Percentiles rank a stretch among this genome's conserved stretches.
phyloP scores from a whole-genome alignment of 139 green algal species.

The Parachlorella kessleri region DNA sequence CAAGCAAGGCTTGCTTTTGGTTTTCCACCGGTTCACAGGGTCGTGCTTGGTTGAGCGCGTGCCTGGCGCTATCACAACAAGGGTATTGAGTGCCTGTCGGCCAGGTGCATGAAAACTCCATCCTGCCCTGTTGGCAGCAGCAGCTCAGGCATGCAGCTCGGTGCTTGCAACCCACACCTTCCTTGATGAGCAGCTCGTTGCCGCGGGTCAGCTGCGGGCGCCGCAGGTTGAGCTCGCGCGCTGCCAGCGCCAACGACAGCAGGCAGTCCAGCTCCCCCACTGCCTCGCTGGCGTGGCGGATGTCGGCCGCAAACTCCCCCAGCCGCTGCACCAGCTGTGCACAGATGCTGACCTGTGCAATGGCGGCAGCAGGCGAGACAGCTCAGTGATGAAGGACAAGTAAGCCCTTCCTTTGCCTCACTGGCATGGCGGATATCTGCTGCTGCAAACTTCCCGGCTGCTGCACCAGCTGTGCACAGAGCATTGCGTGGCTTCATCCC shows the following conservation, averaged over 20 bases:
- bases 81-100: too few species aligned
- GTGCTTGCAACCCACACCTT: conserved; percentile 39
- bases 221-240: conserved; percentile 52
- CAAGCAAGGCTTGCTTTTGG: not conserved
- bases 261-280: conserved; percentile 86
- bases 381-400: too few species aligned
- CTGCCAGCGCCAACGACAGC: conserved; percentile 62
- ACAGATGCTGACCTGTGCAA: not conserved
- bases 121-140: too few species aligned
- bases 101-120: too few species aligned
- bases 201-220: conserved; percentile 59
- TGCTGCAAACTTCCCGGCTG: too few species aligned
- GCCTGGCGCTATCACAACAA: too few species aligned
- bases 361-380: too few species aligned
- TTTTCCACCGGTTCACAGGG: not conserved
- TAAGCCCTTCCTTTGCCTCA: too few species aligned
- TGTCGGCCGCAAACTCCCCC: conserved; percentile 21
- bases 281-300: conserved; percentile 47
- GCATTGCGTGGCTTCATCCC: too few species aligned
- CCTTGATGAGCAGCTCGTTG: conserved; percentile 68
- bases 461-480: too few species aligned
- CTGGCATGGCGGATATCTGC: too few species aligned
- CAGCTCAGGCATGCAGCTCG: conserved; percentile 3
- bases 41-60: too few species aligned
- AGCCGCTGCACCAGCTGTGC: not conserved